Conservation (phyloP, 2,329 filamentous ascomycete species). For the Fonsecaea multimorphosa region DNA sequence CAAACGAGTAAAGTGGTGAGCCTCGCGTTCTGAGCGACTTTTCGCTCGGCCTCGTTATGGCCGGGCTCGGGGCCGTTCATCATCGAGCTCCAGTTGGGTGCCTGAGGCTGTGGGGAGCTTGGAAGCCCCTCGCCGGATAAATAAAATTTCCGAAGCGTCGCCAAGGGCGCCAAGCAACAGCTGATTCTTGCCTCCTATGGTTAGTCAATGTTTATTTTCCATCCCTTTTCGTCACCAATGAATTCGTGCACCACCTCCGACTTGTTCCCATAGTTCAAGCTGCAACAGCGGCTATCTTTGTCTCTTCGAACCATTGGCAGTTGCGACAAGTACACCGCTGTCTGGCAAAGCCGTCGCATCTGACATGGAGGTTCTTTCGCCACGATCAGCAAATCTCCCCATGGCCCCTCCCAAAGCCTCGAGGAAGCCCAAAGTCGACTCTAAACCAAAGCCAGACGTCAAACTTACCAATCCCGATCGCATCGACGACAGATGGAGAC, state of each 20-base stretch:
- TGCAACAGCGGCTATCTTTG: neutral
- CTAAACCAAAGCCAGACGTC: slow-evolving; percentile 47
- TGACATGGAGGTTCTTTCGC: slow-evolving; percentile 56
- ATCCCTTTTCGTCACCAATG: slow-evolving; percentile 15
- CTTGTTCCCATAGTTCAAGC: slow-evolving; percentile 1
- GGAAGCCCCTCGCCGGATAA: neutral
- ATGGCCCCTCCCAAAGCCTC: slow-evolving; percentile 46
- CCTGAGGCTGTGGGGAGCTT: neutral
- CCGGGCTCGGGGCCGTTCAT: neutral
- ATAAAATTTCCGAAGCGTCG: neutral
- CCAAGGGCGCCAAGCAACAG: neutral
- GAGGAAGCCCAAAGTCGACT: slow-evolving; percentile 43
- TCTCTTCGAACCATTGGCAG: neutral
- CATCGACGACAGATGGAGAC: slow-evolving; percentile 52
- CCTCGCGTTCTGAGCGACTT: neutral
- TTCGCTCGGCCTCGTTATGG: neutral
- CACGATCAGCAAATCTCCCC: slow-evolving; percentile 54
- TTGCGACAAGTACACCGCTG: neutral
- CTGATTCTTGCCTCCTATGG: neutral
- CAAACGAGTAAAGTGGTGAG: neutral
- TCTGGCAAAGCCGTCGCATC: slow-evolving; percentile 2
- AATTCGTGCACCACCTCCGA: neutral
- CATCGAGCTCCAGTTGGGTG: neutral
- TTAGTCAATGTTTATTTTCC: slow-evolving; percentile 19
- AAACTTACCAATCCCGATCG: slow-evolving; percentile 43